These are phyloP conservation scores for Stemphylium beticola DNA, from an alignment of 2,329 filamentous ascomycete genomes.

Conservation along the genomic window DNA sequence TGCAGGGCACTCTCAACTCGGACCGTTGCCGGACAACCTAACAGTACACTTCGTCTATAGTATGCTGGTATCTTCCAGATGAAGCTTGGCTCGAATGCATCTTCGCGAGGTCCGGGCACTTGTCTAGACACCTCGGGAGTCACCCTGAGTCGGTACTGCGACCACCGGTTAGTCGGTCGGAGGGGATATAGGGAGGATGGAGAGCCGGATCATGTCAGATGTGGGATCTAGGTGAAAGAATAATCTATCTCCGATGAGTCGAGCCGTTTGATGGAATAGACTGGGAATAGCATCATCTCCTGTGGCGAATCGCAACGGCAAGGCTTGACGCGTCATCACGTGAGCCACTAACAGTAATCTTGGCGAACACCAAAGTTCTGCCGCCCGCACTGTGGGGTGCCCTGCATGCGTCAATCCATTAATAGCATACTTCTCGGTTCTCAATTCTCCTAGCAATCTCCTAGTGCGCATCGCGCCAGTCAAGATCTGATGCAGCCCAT, in stretches of 20 bases:
- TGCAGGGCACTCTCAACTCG: not conserved
- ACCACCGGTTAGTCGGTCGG: not conserved
- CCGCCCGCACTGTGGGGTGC: too few species aligned
- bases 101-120: not conserved
- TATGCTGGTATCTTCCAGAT: not conserved
- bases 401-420: too few species aligned
- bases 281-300: too few species aligned
- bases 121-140: not conserved
- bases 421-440: too few species aligned
- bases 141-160: not conserved
- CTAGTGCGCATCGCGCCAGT: too few species aligned
- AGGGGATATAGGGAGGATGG: not conserved
- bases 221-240: too few species aligned
- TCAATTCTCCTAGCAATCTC: too few species aligned
- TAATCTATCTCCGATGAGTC: too few species aligned
- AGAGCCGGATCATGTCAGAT: constrained; percentile 1
- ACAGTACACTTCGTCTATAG: too few species aligned
- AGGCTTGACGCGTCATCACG: not conserved
- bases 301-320: not conserved
- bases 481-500: not conserved
- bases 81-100: not conserved
- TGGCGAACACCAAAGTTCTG: not conserved
- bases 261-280: too few species aligned
- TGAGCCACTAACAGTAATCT: not conserved
- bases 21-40: not conserved